Evolutionary conservation across 805 yeast species (phyloP).

Genomic region (Sugiyamaella lignohabitans): DNA sequence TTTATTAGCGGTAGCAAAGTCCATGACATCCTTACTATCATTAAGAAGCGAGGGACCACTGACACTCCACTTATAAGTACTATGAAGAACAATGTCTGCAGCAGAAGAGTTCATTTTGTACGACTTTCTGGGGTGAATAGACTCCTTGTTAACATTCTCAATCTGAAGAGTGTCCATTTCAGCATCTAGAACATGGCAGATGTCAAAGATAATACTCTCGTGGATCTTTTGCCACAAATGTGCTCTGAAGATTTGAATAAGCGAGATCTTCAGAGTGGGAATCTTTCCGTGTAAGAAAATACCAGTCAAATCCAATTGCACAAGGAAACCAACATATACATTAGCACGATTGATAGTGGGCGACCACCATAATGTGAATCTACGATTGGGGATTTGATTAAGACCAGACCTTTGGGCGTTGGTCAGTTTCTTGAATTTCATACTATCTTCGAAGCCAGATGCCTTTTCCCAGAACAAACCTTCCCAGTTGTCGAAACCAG

Average conservation of each 20-base stretch:
- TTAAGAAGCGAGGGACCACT: conserved; percentile 68
- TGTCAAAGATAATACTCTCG: conserved; percentile 87
- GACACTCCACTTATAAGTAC: conserved; percentile 76
- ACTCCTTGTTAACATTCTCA: conserved; percentile 80
- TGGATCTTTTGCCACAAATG: conserved; percentile 99
- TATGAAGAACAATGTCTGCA: conserved; percentile 78
- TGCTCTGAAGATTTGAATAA: conserved; percentile 94
- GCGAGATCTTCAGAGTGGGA: conserved; percentile 91
- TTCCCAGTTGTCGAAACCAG: conserved; percentile 98
- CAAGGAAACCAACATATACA: conserved; percentile 95
- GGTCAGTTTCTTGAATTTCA: conserved; percentile 89
- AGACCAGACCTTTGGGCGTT: conserved; percentile 97
- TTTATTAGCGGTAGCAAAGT: conserved; percentile 50
- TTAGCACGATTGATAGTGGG: conserved; percentile 98
- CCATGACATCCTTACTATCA: conserved; percentile 60
- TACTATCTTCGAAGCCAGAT: conserved; percentile 92
- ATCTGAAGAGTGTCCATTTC: conserved; percentile 78
- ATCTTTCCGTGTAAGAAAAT: conserved; percentile 96
- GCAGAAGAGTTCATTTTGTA: conserved; percentile 94
- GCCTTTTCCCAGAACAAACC: conserved; percentile 98
- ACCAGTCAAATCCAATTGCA: conserved; percentile 93
- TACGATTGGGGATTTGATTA: conserved; percentile 93
- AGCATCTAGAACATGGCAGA: conserved; percentile 85
- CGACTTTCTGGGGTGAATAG: conserved; percentile 95
- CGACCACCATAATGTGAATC: conserved; percentile 99